These are phyloP conservation scores for Penstemon barbatus DNA, from an alignment of 257 asterid genomes.

Conservation along the genomic window DNA sequence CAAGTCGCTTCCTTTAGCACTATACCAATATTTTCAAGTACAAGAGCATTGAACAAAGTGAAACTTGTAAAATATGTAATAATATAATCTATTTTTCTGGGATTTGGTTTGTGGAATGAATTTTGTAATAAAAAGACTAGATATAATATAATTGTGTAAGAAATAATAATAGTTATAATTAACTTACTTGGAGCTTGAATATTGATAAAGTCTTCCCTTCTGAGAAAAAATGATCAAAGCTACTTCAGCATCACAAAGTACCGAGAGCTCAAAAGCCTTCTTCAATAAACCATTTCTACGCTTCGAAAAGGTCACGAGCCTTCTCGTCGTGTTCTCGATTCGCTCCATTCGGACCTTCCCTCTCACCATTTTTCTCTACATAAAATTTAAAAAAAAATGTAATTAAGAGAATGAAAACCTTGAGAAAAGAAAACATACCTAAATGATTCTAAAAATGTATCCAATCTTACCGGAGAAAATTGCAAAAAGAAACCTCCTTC, in stretches of 20 bases:
- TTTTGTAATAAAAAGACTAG: not conserved
- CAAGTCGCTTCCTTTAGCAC: conserved; percentile 5
- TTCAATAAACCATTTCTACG: conserved; percentile 67
- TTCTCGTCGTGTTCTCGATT: conserved; percentile 61
- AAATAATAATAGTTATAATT: not conserved
- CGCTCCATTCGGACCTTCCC: conserved; percentile 70
- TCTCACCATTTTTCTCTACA: conserved; percentile 52
- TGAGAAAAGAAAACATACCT: not conserved
- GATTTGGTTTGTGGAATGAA: not conserved
- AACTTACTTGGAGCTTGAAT: conserved; percentile 67
- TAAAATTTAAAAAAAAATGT: not conserved
- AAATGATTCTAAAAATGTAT: not conserved
- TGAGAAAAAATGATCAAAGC: conserved; percentile 76
- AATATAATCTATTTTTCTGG: conserved; percentile 1
- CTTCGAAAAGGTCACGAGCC: conserved; percentile 75
- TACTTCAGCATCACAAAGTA: conserved; percentile 72
- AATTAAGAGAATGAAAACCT: conserved; percentile 5
- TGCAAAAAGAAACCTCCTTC: not conserved
- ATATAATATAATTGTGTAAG: not conserved
- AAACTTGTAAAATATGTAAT: not conserved
- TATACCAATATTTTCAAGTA: not conserved
- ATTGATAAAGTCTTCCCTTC: conserved; percentile 64
- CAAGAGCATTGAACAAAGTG: conserved; percentile 25
- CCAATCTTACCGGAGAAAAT: conserved; percentile 21
- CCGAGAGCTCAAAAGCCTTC: conserved; percentile 75